Conservation (phyloP, 2,329 filamentous ascomycete species). For the Bipolaris bicolor region DNA sequence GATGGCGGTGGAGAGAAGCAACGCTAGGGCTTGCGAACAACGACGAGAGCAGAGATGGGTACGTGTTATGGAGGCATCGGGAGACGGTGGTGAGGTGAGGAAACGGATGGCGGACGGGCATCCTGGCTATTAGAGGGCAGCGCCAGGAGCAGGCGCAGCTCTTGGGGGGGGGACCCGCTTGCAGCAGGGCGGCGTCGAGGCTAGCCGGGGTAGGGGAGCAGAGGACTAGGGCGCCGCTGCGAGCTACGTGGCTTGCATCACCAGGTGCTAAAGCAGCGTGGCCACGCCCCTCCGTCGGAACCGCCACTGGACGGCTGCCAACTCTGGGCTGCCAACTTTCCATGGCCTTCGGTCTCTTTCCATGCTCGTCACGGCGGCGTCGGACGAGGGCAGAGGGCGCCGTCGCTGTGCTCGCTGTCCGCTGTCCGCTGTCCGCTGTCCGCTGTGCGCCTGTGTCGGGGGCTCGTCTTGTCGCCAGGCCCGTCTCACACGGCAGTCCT, state of each 20-base stretch:
- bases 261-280: conserved; percentile 22
- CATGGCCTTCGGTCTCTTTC: conserved; percentile 19
- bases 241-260: conserved; percentile 20
- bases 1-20: conserved; percentile 15
- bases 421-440: not conserved
- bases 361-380: conserved; percentile 1
- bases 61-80: conserved; percentile 40
- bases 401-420: not conserved
- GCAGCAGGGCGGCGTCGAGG: conserved; percentile 23
- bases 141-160: conserved; percentile 13
- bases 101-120: conserved; percentile 28
- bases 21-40: conserved; percentile 39
- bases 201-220: conserved; percentile 9
- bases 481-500: too few relatives aligned
- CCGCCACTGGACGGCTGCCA: conserved; percentile 3
- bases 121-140: conserved; percentile 23
- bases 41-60: conserved; percentile 29
- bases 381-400: not conserved
- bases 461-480: not conserved
- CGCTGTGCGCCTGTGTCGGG: too few relatives aligned
- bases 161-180: conserved; percentile 6
- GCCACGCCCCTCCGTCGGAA: conserved; percentile 14
- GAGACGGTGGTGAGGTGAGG: conserved; percentile 31
- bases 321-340: conserved; percentile 22
- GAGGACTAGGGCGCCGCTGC: not conserved